Conservation (phyloP, 1,284 basidiomycete genomes). For the Xanthoconium separans region DNA sequence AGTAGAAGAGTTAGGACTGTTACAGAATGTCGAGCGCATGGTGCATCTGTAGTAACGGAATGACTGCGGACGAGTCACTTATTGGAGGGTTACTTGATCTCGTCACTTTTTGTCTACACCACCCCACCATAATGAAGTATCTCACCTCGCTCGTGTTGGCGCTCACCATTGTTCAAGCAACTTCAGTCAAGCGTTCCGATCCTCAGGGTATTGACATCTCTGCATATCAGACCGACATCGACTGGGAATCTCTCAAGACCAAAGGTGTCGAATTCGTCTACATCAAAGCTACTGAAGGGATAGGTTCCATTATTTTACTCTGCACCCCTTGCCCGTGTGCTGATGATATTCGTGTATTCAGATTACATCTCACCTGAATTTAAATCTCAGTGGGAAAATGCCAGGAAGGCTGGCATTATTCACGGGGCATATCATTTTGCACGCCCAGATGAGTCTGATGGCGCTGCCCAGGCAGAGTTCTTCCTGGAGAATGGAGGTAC, state of each 20-base stretch:
- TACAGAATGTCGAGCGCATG: too few species aligned
- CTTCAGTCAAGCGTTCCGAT: conserved; percentile 33
- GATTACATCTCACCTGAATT: conserved; percentile 38
- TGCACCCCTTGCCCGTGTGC: neutral
- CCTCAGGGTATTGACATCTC: conserved; percentile 59
- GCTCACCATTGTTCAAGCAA: conserved; percentile 15
- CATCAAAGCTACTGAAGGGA: conserved; percentile 65
- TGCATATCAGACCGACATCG: conserved; percentile 48
- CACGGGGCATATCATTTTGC: conserved; percentile 61
- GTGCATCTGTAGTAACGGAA: too few species aligned
- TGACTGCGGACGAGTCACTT: too few species aligned
- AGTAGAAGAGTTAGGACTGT: too few species aligned
- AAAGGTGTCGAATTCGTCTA: conserved; percentile 61
- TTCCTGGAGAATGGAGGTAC: conserved; percentile 62
- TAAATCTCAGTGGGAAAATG: conserved; percentile 44
- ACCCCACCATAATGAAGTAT: conserved; percentile 19
- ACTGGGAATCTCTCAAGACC: conserved; percentile 54
- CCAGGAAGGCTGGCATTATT: conserved; percentile 47
- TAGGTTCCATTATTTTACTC: conserved; percentile 34
- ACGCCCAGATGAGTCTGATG: conserved; percentile 41
- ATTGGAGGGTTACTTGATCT: neutral
- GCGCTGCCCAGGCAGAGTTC: conserved; percentile 45
- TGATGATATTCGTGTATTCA: neutral
- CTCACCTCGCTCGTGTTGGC: conserved; percentile 16
- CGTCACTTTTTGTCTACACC: neutral